Conservation (phyloP, 495 filamentous ascomycete species). For the Clohesyomyces aquaticus region DNA sequence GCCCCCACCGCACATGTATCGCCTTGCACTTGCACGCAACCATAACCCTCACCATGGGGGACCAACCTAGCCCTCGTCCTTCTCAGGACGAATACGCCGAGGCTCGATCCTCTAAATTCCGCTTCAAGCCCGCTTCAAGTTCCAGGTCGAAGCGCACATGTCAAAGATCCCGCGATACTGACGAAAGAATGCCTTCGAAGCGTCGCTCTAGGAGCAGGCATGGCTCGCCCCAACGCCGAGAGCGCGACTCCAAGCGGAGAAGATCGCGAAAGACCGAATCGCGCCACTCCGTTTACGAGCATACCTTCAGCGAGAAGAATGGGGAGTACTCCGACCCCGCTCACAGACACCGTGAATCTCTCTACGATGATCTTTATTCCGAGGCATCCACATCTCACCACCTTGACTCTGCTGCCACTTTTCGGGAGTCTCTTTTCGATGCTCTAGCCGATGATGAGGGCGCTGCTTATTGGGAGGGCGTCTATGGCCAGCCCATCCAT, state of each 20-base stretch:
- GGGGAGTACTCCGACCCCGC: conserved; percentile 27
- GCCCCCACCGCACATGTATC: conserved; percentile 9
- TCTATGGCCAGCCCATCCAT: conserved; percentile 92
- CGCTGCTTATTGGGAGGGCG: conserved; percentile 88
- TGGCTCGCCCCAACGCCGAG: conserved; percentile 3
- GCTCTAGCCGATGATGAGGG: conserved; percentile 99
- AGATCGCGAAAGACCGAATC: conserved; percentile 5
- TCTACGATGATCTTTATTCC: conserved; percentile 22
- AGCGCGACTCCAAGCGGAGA: conserved; percentile 16
- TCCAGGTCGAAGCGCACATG: conserved; percentile 11
- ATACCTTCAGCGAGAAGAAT: conserved; percentile 51
- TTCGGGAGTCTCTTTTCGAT: conserved; percentile 96
- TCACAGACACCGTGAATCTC: conserved; percentile 22
- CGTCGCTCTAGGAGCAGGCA: conserved; percentile 9
- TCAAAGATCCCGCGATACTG: neutral
- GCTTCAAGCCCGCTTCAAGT: conserved; percentile 57
- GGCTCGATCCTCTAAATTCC: conserved; percentile 55
- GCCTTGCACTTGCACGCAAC: neutral
- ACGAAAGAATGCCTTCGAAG: conserved; percentile 19
- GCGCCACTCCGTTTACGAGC: conserved; percentile 50
- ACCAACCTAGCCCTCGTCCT: conserved; percentile 1
- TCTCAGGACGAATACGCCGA: conserved; percentile 39
- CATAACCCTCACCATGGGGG: conserved; percentile 23
- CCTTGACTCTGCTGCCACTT: conserved; percentile 68
- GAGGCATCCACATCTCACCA: neutral